phyloP scores from a whole-genome alignment of 345 rosid species.

The Sisymbrium altissimum region DNA sequence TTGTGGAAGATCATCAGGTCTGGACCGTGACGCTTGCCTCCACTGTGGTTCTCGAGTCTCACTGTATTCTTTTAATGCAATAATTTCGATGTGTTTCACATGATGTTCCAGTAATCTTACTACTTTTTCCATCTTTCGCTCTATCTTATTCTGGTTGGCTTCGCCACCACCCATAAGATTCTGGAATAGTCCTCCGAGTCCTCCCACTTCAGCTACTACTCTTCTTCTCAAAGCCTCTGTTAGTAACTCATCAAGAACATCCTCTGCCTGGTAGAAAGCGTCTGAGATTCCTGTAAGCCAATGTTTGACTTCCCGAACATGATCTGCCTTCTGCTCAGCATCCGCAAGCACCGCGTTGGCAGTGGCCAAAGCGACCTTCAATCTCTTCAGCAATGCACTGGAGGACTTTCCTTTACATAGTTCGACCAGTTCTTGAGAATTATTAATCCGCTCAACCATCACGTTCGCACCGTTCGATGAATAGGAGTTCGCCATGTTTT shows the following conservation, averaged over 20 bases:
- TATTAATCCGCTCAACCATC: constrained; percentile 30
- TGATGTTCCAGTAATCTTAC: constrained; percentile 24
- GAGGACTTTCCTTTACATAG: constrained; percentile 20
- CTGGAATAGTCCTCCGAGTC: constrained; percentile 13
- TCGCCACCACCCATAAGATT: constrained; percentile 16
- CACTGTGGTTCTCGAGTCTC: constrained; percentile 26
- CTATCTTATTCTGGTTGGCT: constrained; percentile 24
- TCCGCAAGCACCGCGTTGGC: constrained; percentile 24
- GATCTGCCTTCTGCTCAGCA: constrained; percentile 36
- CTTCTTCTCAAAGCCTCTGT: constrained; percentile 33
- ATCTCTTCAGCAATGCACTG: constrained; percentile 26
- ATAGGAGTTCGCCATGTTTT: constrained; percentile 21
- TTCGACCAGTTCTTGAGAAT: constrained; percentile 28
- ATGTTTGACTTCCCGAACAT: constrained; percentile 21
- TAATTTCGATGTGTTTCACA: constrained; percentile 20
- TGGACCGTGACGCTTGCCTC: constrained; percentile 29
- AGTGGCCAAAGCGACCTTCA: constrained; percentile 32
- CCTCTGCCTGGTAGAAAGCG: constrained; percentile 36
- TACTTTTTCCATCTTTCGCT: constrained; percentile 27
- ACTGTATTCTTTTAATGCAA: constrained; percentile 29
- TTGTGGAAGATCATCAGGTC: constrained; percentile 25
- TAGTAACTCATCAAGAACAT: constrained; percentile 32
- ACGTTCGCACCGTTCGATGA: constrained; percentile 1
- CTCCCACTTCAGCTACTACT: neutral
- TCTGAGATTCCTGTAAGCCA: constrained; percentile 34